Conservation (phyloP, 176 grass and related monocot species). For the sorghum (Sorghum bicolor) region DNA sequence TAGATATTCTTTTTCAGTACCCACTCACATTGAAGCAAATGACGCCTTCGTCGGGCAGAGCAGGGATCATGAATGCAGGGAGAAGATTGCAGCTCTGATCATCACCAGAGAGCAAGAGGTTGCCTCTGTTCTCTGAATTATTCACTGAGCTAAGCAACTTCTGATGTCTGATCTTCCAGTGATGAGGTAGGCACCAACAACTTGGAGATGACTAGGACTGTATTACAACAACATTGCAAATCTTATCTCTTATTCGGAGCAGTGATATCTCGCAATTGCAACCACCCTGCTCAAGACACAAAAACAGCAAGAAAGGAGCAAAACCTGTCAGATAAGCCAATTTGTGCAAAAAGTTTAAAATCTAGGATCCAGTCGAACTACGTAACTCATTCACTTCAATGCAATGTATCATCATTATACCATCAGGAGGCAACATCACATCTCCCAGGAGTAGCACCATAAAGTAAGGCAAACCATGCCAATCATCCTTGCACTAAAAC, state of each 20-base stretch:
- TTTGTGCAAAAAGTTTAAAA: not conserved
- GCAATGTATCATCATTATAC: not conserved
- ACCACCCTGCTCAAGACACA: not conserved
- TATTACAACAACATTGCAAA: not conserved
- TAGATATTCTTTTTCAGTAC: conserved; percentile 1
- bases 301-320: not conserved
- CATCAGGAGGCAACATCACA: not conserved
- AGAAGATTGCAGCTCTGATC: not conserved
- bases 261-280: not conserved
- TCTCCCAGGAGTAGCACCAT: not conserved
- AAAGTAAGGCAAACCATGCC: not conserved
- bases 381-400: not conserved
- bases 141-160: conserved; percentile 1
- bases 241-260: not conserved
- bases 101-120: not conserved
- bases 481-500: not conserved
- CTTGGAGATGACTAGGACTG: conserved; percentile 17
- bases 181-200: not conserved
- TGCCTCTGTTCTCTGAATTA: not conserved
- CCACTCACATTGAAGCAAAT: not conserved
- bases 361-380: not conserved
- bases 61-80: not conserved
- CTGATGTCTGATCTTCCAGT: not conserved
- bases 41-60: not conserved
- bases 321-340: not conserved